Conservation (phyloP, 2,329 filamentous ascomycete species). For the Claviceps purpurea region DNA sequence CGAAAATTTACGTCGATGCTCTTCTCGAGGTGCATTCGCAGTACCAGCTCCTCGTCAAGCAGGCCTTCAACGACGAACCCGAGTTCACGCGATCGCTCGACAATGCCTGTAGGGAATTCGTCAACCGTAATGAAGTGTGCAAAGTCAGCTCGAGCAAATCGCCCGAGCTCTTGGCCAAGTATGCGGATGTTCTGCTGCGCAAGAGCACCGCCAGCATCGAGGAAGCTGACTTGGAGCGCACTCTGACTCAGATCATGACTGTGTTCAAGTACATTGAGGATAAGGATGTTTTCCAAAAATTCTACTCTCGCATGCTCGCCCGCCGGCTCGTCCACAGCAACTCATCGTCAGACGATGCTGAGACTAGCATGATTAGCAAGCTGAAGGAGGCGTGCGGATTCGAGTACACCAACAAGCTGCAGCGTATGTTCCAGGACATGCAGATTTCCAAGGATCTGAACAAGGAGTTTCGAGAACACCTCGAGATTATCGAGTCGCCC, state of each 20-base stretch:
- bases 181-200: slow-evolving; percentile 82
- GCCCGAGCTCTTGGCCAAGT: slow-evolving; percentile 87
- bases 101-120: slow-evolving; percentile 94
- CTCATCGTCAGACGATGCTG: slow-evolving; percentile 91
- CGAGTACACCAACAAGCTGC: slow-evolving; percentile 98
- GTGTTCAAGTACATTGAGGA: slow-evolving; percentile 99
- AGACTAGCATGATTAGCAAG: slow-evolving; percentile 99
- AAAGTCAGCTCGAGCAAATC: slow-evolving; percentile 87
- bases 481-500: slow-evolving; percentile 39
- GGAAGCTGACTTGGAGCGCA: slow-evolving; percentile 83
- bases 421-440: slow-evolving; percentile 99
- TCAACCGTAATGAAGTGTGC: slow-evolving; percentile 95
- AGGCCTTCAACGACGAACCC: slow-evolving; percentile 86
- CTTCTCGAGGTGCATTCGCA: slow-evolving; percentile 88
- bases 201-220: slow-evolving; percentile 89
- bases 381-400: slow-evolving; percentile 97
- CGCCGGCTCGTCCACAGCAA: slow-evolving; percentile 89
- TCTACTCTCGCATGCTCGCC: slow-evolving; percentile 93
- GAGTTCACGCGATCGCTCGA: slow-evolving; percentile 94
- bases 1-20: slow-evolving; percentile 92
- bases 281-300: slow-evolving; percentile 99
- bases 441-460: slow-evolving; percentile 98
- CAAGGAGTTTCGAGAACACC: slow-evolving; percentile 68
- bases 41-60: slow-evolving; percentile 82
- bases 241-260: slow-evolving; percentile 89